Evolutionary conservation across 441 rosid genomes (phyloP), one percentile per base, ranked within the genome.

Genomic region (Capsella rubella): DNA sequence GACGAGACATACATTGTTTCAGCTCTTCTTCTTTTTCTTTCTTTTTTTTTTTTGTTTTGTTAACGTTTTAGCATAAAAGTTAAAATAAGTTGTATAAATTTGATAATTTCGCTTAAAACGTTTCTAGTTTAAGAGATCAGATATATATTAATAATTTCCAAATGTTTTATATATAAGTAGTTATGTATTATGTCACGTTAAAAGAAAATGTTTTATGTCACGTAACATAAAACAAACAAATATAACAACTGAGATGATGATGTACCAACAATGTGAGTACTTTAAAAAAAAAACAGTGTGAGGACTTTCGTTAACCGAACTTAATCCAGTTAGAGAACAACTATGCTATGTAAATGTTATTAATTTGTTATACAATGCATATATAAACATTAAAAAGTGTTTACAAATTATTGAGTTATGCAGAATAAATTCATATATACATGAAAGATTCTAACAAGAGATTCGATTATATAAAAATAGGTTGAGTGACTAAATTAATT

Each of bases 381-480:
- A 45, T 45, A 45, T 5, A 18, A 21, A 21, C 25, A 21, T 21
- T 21, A 21, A 21, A 21, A 21, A 21, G 2, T 21, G 25, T 21
- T 21, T 21, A 21, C 2, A 21, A 21, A 21, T 21, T 21, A 58
- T 70, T 47, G 39, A 28, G 28, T 31, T 34, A 71, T 27, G 60
- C 18, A 70, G 58, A 46, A 54, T 10, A 32, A 54, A 31, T 11
- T 16, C 6, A 31, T 43, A 34, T 34, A 54, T 9, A 59, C 15
- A 51, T 35, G 50, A 42, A 15, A 5, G 11, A 46, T 51, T 4
- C 51, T 40, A 18, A 49, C 60, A 16, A 51, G 69, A 75, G 42
- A 67, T 42, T 42, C 32, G 40, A 67, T 67, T 74, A 67, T 59
- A 59, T n/a, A 39, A 53, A 45, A 43, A 57, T 53, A 50, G 35